Conservation (phyloP, 2,329 filamentous ascomycete species). For the Fusarium aywerte region DNA sequence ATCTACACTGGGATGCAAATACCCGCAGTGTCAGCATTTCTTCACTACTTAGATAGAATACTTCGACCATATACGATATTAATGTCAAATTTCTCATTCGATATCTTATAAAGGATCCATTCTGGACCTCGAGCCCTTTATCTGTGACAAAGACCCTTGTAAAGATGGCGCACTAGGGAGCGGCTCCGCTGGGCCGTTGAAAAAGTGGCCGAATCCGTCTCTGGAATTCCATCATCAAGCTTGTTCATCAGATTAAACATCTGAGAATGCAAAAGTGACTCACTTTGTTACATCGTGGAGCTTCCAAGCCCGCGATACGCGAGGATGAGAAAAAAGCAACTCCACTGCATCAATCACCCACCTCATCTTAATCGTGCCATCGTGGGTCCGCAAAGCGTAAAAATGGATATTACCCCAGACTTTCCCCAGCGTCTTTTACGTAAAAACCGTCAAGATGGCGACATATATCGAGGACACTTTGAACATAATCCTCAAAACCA, state of each 20-base stretch:
- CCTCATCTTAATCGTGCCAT: background rate
- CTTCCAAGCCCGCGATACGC: background rate
- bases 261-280: background rate
- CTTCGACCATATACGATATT: slow-evolving; percentile 6
- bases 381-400: background rate
- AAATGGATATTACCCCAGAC: background rate
- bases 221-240: background rate
- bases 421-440: background rate
- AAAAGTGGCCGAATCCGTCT: slow-evolving; percentile 5
- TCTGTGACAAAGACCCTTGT: slow-evolving; percentile 8
- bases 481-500: background rate
- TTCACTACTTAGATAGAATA: slow-evolving; percentile 5
- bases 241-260: background rate
- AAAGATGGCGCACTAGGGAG: slow-evolving; percentile 1
- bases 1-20: too few species aligned
- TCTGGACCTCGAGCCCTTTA: background rate
- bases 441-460: background rate
- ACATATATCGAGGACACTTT: background rate
- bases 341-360: background rate
- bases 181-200: slow-evolving; percentile 31
- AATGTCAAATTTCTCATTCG: background rate
- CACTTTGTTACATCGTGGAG: background rate
- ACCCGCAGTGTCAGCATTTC: background rate
- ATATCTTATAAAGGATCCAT: background rate
- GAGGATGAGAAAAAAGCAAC: background rate